These are phyloP conservation scores for Teratosphaeriaceae sp. DNA, from an alignment of 2,329 filamentous ascomycete species.

Conservation along the genomic window DNA sequence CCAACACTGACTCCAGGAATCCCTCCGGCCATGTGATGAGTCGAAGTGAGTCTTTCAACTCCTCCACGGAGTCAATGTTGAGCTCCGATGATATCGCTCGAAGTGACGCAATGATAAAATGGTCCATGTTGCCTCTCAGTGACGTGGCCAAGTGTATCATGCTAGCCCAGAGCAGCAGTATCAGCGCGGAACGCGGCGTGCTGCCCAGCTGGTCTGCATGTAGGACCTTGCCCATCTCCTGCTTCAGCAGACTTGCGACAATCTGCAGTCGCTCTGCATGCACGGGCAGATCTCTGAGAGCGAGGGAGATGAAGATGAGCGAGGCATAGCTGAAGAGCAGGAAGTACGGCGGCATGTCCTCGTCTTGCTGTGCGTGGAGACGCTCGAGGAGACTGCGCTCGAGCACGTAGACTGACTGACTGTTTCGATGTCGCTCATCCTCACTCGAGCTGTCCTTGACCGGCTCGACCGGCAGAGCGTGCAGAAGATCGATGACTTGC, in stretches of 20 bases:
- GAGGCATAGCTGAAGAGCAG: not conserved
- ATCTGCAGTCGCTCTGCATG: not conserved
- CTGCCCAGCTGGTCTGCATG: not conserved
- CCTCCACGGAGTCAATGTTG: not conserved
- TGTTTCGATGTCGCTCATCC: not conserved
- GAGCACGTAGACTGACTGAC: not conserved
- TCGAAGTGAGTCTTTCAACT: not conserved
- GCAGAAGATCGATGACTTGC: not conserved
- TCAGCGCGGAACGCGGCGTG: not conserved
- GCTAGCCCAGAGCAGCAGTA: not conserved
- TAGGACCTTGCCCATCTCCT: not conserved
- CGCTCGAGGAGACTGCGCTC: not conserved
- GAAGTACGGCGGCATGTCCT: not conserved
- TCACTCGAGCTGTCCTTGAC: not conserved
- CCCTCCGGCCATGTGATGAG: not conserved
- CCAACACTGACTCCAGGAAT: not conserved
- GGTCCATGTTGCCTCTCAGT: not conserved
- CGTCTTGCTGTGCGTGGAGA: not conserved
- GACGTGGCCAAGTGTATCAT: not conserved
- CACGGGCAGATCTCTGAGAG: not conserved
- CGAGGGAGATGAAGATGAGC: not conserved
- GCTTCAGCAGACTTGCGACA: not conserved
- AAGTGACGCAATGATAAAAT: not conserved
- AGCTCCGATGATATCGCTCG: not conserved
- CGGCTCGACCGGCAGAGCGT: not conserved